Conservation (phyloP, 176 grass and related monocot species). For the Thinopyrum elongatum region DNA sequence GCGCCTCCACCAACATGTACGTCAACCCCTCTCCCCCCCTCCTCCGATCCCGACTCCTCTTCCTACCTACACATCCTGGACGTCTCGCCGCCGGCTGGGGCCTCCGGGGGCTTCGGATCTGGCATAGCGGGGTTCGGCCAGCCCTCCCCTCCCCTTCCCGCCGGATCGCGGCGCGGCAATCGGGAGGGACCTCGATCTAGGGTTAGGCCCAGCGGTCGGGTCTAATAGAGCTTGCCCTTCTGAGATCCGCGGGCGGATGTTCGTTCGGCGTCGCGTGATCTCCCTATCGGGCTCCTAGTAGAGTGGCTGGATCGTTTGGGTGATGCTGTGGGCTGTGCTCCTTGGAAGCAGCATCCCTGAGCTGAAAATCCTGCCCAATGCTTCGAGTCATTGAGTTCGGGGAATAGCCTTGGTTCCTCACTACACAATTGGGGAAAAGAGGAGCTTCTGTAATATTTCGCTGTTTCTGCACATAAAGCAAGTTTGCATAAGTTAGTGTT, state of each 20-base stretch:
- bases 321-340: not conserved
- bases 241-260: not conserved
- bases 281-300: not conserved
- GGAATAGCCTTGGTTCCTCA: not conserved
- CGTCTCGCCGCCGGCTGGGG: not conserved
- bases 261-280: not conserved
- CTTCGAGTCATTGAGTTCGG: not conserved
- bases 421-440: not conserved
- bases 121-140: not conserved
- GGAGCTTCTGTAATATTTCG: not conserved
- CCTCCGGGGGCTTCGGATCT: not conserved
- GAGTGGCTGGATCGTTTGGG: not conserved
- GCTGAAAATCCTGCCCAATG: not conserved
- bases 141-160: not conserved
- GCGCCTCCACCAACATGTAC: slow-evolving; percentile 64
- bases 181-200: slow-evolving; percentile 4
- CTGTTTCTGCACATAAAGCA: not conserved
- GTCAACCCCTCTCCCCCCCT: not conserved
- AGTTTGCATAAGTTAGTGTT: not conserved
- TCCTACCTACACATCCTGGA: not conserved
- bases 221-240: not conserved
- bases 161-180: not conserved
- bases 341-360: too few species aligned
- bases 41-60: too few species aligned
- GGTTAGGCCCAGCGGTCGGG: not conserved